Evolutionary conservation across 345 rosid species (phyloP), one percentile per base, ranked within the genome.

Genomic region (Jatropha curcas): DNA sequence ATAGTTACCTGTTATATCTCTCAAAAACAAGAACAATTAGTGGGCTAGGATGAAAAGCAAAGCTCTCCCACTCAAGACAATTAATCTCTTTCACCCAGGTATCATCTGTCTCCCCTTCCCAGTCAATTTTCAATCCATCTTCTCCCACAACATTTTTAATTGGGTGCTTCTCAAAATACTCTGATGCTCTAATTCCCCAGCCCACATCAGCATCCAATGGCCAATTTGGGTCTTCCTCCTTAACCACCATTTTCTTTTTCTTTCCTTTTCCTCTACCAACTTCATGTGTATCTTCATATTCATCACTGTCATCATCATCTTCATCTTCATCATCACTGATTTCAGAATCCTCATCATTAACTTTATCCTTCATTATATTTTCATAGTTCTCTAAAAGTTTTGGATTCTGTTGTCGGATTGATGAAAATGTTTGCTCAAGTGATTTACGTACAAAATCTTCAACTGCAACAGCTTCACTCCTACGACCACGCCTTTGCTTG

Each of bases 141-240:
- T 94, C 97, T 19, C 91, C 95, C 35, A 85, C 86, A 33, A 92
- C 88, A 80, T 92, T 94, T 87, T 79, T 90, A 71, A 94, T 90
- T 0, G 95, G 71, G 56, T 94, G 90, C 73, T 87, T 71, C 81
- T 94, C 95, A 81, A 94, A 92, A 83, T 90, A 94, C 82, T 92
- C 93, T 0, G 97, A 94, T 48, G 97, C 96, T 76, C 91, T 83
- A 8, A 88, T 83, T 65, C 98, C 98, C 98, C 97, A 92, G 16
- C 98, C 98, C 31, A 92, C 88, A 53, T 94, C 98, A 14, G 95
- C 89, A 81, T 94, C 98, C 74, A 88, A n/a, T 5, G 97, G 98
- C 97, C 98, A 94, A 71, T 87, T 79, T 13, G 88, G 80, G 78
- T 82, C 84, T 50, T 94, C 98, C 73, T 87, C 97, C 82, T 94